phyloP scores from a whole-genome alignment of 306 rosid genomes.

The Begonia masoniana region DNA sequence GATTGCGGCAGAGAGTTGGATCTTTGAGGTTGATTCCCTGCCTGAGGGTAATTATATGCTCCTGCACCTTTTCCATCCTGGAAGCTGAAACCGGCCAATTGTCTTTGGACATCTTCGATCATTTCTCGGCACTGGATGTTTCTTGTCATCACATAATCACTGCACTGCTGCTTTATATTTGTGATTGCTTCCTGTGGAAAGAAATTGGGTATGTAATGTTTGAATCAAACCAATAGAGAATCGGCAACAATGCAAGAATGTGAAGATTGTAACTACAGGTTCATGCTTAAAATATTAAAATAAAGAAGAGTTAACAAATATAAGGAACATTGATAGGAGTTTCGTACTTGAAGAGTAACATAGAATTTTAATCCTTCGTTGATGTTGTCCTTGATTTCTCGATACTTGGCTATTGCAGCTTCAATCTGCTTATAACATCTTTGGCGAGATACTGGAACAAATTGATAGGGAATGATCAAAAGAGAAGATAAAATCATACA shows the following conservation, averaged over 20 bases:
- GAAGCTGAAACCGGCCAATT: slow-evolving; percentile 76
- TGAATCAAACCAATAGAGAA: too few species aligned
- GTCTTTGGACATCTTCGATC: slow-evolving; percentile 94
- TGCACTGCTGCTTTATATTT: slow-evolving; percentile 92
- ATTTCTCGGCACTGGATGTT: slow-evolving; percentile 93
- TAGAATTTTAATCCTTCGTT: slow-evolving; percentile 92
- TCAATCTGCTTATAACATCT: slow-evolving; percentile 93
- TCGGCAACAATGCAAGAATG: too few species aligned
- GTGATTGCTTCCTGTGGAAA: slow-evolving; percentile 74
- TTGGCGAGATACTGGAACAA: slow-evolving; percentile 69
- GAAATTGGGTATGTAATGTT: neutral
- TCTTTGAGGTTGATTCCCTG: slow-evolving; percentile 57
- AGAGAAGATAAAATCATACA: neutral
- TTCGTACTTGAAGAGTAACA: slow-evolving; percentile 71
- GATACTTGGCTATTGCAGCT: slow-evolving; percentile 78
- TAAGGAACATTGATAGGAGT: too few species aligned
- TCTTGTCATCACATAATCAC: slow-evolving; percentile 91
- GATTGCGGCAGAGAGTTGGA: slow-evolving; percentile 34
- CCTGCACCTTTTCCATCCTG: slow-evolving; percentile 53
- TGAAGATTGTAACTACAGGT: too few species aligned
- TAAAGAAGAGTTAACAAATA: too few species aligned
- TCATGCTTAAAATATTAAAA: too few species aligned
- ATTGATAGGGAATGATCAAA: slow-evolving; percentile 15
- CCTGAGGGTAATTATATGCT: slow-evolving; percentile 37
- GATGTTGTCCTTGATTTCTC: slow-evolving; percentile 85